A percentile compares a stretch with the other conserved stretches of the same genome.
phyloP scores from a whole-genome alignment of 345 rosid genomes.

The thale cress (Arabidopsis thaliana) region DNA sequence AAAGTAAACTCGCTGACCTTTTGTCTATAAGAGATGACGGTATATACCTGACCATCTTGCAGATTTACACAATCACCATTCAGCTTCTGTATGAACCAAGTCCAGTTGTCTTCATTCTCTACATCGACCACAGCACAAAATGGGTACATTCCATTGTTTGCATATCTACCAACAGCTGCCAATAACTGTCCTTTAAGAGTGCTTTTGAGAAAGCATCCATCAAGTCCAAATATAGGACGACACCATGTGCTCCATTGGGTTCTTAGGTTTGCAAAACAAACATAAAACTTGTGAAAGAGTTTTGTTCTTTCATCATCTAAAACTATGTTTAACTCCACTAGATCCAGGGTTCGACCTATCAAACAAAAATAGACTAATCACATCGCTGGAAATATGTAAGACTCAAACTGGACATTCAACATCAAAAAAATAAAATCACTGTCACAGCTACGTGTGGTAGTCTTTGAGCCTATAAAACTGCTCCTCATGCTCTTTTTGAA shows the following conservation, averaged over 20 bases:
- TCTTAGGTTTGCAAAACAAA: background rate
- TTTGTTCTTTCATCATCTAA: background rate
- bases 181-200: background rate
- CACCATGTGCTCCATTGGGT: background rate
- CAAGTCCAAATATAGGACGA: background rate
- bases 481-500: background rate
- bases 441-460: background rate
- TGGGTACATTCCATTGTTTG: background rate
- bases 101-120: background rate
- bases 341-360: background rate
- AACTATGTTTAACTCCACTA: background rate
- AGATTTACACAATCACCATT: background rate
- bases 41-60: background rate
- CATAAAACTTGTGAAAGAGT: background rate
- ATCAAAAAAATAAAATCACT: no score
- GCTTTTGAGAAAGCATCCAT: background rate
- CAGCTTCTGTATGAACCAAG: background rate
- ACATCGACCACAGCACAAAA: background rate
- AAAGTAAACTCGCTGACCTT: background rate
- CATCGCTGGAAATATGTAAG: no score
- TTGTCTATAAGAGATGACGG: background rate
- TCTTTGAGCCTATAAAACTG: background rate
- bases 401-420: no score
- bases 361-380: no score
- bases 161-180: background rate